These are phyloP conservation scores for Ajuga reptans DNA, from an alignment of 305 asterid genomes.

Conservation along the genomic window DNA sequence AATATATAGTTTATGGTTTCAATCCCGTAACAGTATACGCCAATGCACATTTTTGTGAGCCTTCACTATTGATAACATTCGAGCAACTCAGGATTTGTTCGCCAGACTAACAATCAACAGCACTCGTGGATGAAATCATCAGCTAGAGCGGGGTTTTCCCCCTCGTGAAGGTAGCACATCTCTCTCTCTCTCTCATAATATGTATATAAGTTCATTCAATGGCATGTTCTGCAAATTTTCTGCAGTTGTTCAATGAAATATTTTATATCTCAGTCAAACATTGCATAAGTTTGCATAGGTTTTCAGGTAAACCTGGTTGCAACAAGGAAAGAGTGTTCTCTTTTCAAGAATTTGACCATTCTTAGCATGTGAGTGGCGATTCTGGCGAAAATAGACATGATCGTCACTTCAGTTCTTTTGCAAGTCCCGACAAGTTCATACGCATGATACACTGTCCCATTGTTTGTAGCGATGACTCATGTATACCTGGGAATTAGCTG, in stretches of 20 bases:
- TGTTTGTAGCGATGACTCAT: neutral
- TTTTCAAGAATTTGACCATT: conserved; percentile 2
- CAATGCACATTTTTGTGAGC: conserved; percentile 18
- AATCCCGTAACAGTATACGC: neutral
- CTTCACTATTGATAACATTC: conserved; percentile 52
- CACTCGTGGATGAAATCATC: conserved; percentile 23
- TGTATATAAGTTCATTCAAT: neutral
- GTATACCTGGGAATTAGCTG: neutral
- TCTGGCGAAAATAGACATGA: neutral
- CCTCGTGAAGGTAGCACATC: conserved; percentile 22
- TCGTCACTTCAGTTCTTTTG: neutral
- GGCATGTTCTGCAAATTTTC: neutral
- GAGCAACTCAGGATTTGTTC: conserved; percentile 50
- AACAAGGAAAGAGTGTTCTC: no score
- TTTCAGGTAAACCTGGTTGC: conserved; percentile 21
- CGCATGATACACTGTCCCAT: neutral
- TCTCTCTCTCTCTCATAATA: neutral
- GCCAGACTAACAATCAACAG: conserved; percentile 36
- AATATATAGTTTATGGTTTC: neutral
- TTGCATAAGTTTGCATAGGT: neutral
- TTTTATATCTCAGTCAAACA: neutral
- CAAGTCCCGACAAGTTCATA: conserved; percentile 12
- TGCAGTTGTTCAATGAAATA: neutral
- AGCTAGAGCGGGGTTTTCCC: conserved; percentile 5
- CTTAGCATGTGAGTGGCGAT: neutral